phyloP scores from a whole-genome alignment of 257 asterid genomes.

The Paulownia fortunei region DNA sequence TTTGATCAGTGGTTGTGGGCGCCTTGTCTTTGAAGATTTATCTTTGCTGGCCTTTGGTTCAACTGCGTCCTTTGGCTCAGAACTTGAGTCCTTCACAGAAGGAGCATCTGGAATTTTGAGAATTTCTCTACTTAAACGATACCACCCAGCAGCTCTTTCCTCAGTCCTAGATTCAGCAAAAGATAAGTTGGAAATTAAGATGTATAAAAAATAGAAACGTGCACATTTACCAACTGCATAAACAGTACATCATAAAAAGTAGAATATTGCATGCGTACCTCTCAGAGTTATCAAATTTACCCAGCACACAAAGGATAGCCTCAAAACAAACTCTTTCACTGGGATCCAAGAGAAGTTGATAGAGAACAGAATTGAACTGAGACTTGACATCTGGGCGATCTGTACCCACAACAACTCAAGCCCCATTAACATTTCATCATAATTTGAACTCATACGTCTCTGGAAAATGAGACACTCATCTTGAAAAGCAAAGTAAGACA shows the following conservation, averaged over 20 bases:
- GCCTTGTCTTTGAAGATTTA: constrained; percentile 64
- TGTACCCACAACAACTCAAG: constrained; percentile 39
- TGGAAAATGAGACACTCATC: neutral
- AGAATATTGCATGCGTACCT: constrained; percentile 47
- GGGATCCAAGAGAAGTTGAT: constrained; percentile 87
- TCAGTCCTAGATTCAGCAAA: constrained; percentile 59
- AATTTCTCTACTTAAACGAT: constrained; percentile 73
- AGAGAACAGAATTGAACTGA: constrained; percentile 73
- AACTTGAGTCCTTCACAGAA: constrained; percentile 57
- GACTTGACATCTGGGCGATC: constrained; percentile 78
- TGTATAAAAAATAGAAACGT: neutral
- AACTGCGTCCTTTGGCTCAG: constrained; percentile 59
- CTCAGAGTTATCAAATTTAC: constrained; percentile 77
- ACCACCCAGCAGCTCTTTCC: constrained; percentile 93
- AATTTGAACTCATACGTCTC: neutral
- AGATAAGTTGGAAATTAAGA: constrained; percentile 20
- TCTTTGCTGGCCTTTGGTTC: constrained; percentile 65
- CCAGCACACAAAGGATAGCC: constrained; percentile 85
- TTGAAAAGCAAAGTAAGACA: neutral
- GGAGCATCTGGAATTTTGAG: constrained; percentile 84
- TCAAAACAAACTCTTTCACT: constrained; percentile 91
- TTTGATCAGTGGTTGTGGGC: constrained; percentile 85
- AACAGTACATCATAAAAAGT: neutral
- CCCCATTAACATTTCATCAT: constrained; percentile 22
- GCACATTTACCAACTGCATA: neutral